Evolutionary conservation across 192 early-diverging fungal genomes (phyloP), one percentile per base, ranked within the genome.

Genomic region (Umbelopsis isabellina): DNA sequence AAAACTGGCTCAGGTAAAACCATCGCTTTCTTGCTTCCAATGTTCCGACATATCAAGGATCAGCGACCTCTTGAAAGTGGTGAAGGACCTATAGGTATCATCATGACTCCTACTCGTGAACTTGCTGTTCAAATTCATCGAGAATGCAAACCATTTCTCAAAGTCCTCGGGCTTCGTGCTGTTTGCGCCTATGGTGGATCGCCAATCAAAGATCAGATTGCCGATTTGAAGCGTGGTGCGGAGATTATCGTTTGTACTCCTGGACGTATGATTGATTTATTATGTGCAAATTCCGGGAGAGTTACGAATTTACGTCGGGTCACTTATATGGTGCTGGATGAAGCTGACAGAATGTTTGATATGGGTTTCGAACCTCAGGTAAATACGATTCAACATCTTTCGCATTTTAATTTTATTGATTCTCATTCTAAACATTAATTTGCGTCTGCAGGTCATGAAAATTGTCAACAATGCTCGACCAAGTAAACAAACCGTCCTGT

Each of bases 271-370:
- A 93, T 95, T 69, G 95, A 97, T 71, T 74, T 97, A 47, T 74
- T 96, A 55, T 61, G 55, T 61, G 55, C 55, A 3, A 71, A 71
- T 46, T 89, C 91, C 41, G 94, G 93, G 9, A 86, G 90, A 46
- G 91, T 96, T n/a, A 93, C 91, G 49, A 95, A 94, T 75, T 80
- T 97, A 74, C 83, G 85, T 50, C 84, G 93, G 61, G 93, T 97
- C 46, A 98, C 97, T 1, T 97, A 97, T 76, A 74, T 98, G 82
- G 95, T 99, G 6, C 87, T 99, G 52, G 98, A 99, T 79, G 98
- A 97, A 80, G 95, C 95, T 3, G 94, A 92, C 79, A 88, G 93
- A 72, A 98, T 99, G 96, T 97, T 99, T 84, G 96, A 98, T 79
- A 93, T 97, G 91, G 98, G 97, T 13, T 99, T 99, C 74, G 55